Evolutionary conservation across 2,329 filamentous ascomycete species (phyloP), one percentile per base, ranked within the genome.

Genomic region (Ophiostoma quercus): DNA sequence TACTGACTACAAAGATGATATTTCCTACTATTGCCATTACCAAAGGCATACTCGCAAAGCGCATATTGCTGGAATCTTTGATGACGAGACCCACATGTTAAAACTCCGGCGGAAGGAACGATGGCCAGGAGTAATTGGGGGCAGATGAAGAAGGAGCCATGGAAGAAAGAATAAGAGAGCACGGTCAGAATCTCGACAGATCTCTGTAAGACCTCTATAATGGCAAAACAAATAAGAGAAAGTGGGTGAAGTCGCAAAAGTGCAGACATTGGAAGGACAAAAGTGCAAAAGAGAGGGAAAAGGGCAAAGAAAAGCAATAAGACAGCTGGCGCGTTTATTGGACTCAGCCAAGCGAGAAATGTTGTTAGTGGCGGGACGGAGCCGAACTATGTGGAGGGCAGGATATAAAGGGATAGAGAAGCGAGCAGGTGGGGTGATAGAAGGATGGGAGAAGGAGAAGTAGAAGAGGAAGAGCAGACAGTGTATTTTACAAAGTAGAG

Each of bases 321-420:
- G 62, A 43, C 34, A 66, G 22, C 62, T 25, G 63, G 63, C 22
- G 65, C 41, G 47, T 60, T 43, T 69, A 66, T 69, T 67, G 68
- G 47, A 39, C 62, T 39, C 62, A 47, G 67, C 22, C 68, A 66
- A 41, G 68, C 68, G 68, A 69, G 62, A 69, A 57, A 47, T 25
- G 14, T 32, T 66, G 29, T 57, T 29, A 66, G 37, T 66, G 41
- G 41, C 34, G 47, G 62, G 47, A n/a, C 12, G 62, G 12, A 54
- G 11, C 32, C 34, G 51, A 60, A 41, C 29, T 16, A 39, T 34
- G 67, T 37, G 32, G 29, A 60, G 19, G 32, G 39, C 19, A 29
- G 37, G 25, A 19, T 62, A 11, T 63, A 63, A 32, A 43, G 22
- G 43, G 41, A 57, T 22, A n/a, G 16, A 32, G 37, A 22, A 68